Percentiles rank a stretch among this genome's conserved stretches.
These are phyloP conservation scores for Citrus cavaleriei DNA, from an alignment of 345 rosid species.

Conservation along the genomic window DNA sequence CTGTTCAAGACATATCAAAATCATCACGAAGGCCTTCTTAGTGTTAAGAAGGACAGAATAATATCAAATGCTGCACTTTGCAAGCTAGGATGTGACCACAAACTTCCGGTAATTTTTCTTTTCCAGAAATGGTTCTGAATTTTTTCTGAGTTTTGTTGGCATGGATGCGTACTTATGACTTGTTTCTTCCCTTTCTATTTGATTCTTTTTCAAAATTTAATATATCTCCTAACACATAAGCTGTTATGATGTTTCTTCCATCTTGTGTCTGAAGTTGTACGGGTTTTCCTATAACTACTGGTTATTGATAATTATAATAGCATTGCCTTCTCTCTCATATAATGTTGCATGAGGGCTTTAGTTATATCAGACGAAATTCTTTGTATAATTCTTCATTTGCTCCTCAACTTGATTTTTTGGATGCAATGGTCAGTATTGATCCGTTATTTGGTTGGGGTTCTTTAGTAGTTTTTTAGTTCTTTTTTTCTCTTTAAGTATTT, in stretches of 20 bases:
- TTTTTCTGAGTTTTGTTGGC: neutral
- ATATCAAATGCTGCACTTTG: constrained; percentile 70
- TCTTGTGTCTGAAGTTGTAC: neutral
- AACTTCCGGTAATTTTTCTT: constrained; percentile 58
- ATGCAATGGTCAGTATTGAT: too few species aligned
- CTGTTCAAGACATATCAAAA: constrained; percentile 47
- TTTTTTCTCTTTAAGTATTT: too few species aligned
- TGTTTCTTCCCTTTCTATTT: neutral
- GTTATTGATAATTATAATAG: too few species aligned
- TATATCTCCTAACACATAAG: neutral
- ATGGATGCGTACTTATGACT: neutral
- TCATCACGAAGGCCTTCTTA: constrained; percentile 82
- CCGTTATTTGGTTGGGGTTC: too few species aligned
- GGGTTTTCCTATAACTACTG: neutral
- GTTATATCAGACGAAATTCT: neutral
- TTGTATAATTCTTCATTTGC: too few species aligned
- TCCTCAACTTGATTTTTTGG: neutral
- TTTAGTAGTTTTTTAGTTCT: too few species aligned
- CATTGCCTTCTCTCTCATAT: neutral
- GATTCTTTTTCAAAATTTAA: neutral
- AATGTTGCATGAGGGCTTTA: neutral
- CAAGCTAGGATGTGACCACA: constrained; percentile 59
- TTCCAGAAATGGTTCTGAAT: neutral
- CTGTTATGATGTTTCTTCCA: neutral
- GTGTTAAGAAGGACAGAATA: constrained; percentile 54